These are phyloP conservation scores for Kwoniella europaea DNA, from an alignment of 768 basidiomycete genomes.

Conservation along the genomic window DNA sequence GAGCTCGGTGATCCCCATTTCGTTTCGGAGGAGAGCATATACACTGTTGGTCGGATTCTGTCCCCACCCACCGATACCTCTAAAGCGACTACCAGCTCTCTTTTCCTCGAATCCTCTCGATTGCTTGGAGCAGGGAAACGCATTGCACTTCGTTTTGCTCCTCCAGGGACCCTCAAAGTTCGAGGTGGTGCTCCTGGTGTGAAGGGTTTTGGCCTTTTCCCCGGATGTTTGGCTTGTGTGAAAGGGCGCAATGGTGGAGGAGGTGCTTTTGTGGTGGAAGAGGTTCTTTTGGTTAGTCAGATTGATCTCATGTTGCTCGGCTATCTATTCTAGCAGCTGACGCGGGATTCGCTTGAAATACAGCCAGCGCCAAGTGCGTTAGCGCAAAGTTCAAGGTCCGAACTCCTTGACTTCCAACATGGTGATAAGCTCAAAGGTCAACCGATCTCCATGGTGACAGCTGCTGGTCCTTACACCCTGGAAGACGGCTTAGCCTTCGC, in stretches of 20 bases:
- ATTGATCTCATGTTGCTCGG: too few species aligned
- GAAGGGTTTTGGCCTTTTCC: slow-evolving; percentile 76
- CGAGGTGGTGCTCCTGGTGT: slow-evolving; percentile 69
- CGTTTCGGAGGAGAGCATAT: slow-evolving; percentile 69
- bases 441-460: slow-evolving; percentile 71
- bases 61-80: slow-evolving; percentile 60
- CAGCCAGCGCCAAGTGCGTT: slow-evolving; percentile 70
- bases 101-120: slow-evolving; percentile 83
- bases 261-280: slow-evolving; percentile 79
- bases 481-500: slow-evolving; percentile 77
- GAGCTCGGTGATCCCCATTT: slow-evolving; percentile 80
- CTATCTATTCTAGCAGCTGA: not conserved
- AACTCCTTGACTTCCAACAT: slow-evolving; percentile 60
- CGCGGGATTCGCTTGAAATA: not conserved
- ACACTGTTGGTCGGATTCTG: slow-evolving; percentile 70
- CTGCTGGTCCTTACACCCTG: slow-evolving; percentile 82
- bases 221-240: slow-evolving; percentile 82
- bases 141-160: slow-evolving; percentile 73
- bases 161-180: slow-evolving; percentile 64
- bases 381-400: slow-evolving; percentile 56
- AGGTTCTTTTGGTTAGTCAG: slow-evolving; percentile 74
- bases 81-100: slow-evolving; percentile 75
- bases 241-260: slow-evolving; percentile 91
- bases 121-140: slow-evolving; percentile 67
- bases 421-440: slow-evolving; percentile 59